Evolutionary conservation across 1,139 yeast species (phyloP), one percentile per base, ranked within the genome.

Genomic region (Blastobotrys indianensis): DNA sequence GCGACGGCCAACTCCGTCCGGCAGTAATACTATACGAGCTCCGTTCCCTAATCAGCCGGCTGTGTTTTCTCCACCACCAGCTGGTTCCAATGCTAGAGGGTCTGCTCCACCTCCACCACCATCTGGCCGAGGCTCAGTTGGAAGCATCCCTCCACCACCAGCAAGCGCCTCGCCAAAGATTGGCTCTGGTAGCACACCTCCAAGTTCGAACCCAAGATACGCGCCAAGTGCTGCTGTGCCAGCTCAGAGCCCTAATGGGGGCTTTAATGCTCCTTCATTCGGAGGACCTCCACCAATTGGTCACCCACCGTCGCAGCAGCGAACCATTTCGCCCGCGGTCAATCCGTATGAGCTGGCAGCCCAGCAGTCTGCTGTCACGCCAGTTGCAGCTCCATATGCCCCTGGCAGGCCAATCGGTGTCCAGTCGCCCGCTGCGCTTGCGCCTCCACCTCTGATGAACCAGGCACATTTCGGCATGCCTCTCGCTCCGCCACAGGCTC

Each of bases 1-100:
- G 32, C 75, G 82, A 55, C 73, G 78, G 46, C 73, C 79, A 15
- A 36, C 42, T 4, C 71, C 80, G 1, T 68, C 77, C 3, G 73
- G 73, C 17, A 66, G 74, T 13, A 60, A 63, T 33, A 56, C 62
- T 9, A 66, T 70, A 44, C 51, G 58, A 25, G 54, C 66, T 11
- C 67, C 68, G 12, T 58, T 59, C 51, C 62, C 62, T 8, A 53
- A 53, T 32, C 61, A 57, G 45, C 25, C 25, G 7, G 25, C 25
- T 20, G 57, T 56, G 10, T 44, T 45, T 8, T 53, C 60, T 20
- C 58, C 59, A 33, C 61, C 62, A 7, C 66, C 66, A 23, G 49
- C 47, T 31, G 52, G 51, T 16, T 52, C 53, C 13, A 49, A 43
- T 29, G 39, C 45, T 45, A 45, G 51, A 9, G 48, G 56, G 32